Percentiles rank a stretch among this genome's conserved stretches.
These are phyloP conservation scores for Oryza officinalis DNA, from an alignment of 176 grass and related monocot genomes.

Conservation along the genomic window DNA sequence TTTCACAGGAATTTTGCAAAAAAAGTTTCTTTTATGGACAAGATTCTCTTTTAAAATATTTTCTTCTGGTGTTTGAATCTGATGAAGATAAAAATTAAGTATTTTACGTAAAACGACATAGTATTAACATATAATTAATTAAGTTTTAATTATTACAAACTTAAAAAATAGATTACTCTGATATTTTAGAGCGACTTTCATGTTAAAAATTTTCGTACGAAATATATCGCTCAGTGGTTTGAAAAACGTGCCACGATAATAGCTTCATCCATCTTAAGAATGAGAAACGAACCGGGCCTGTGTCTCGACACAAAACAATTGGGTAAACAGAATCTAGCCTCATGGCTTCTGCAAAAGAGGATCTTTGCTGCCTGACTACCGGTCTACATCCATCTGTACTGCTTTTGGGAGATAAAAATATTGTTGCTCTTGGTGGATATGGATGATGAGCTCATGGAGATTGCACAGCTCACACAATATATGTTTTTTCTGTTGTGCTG, in stretches of 20 bases:
- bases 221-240: too few species aligned
- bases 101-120: too few species aligned
- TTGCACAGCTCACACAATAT: not conserved
- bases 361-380: not conserved
- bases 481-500: not conserved
- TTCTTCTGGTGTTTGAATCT: too few species aligned
- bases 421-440: not conserved
- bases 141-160: too few species aligned
- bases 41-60: not conserved
- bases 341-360: not conserved
- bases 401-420: not conserved
- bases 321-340: conserved; percentile 1
- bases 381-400: not conserved
- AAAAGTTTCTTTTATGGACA: not conserved
- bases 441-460: not conserved
- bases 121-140: too few species aligned
- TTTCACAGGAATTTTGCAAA: not conserved
- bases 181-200: too few species aligned
- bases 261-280: too few species aligned
- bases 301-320: not conserved
- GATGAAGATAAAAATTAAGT: too few species aligned
- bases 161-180: too few species aligned
- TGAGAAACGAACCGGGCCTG: too few species aligned
- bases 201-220: too few species aligned
- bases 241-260: too few species aligned